Evolutionary conservation across 306 rosid genomes (phyloP).

Genomic region (Sesbania bispinosa): DNA sequence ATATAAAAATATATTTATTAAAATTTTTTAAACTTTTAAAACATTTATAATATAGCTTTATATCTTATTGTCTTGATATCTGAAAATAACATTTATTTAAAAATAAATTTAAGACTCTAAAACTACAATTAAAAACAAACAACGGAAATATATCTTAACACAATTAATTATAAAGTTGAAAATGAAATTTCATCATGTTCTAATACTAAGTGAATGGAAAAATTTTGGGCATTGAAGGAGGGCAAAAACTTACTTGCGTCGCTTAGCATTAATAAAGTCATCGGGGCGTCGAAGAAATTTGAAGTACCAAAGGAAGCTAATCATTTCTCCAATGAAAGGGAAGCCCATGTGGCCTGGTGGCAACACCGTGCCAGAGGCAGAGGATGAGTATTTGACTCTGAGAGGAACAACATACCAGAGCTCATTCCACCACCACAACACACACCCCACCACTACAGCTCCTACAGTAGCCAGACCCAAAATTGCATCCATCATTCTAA

Average conservation of each 20-base stretch:
- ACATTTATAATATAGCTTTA: no score
- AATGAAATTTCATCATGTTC: no score
- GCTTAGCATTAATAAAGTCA: slow-evolving; percentile 33
- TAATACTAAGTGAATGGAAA: no score
- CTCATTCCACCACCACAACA: slow-evolving; percentile 20
- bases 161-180: no score
- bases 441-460: not conserved
- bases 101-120: no score
- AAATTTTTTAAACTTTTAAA: no score
- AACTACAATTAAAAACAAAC: no score
- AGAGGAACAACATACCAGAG: slow-evolving; percentile 16
- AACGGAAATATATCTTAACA: no score
- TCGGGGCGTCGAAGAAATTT: slow-evolving; percentile 43
- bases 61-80: no score
- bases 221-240: not conserved
- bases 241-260: slow-evolving; percentile 32
- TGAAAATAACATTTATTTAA: no score
- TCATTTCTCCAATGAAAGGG: slow-evolving; percentile 16
- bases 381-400: not conserved
- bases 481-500: not conserved
- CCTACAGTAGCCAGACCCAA: not conserved
- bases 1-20: no score
- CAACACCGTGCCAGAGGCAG: not conserved
- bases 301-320: slow-evolving; percentile 45
- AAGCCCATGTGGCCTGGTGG: not conserved